Percentiles rank a stretch among this genome's conserved stretches.
phyloP scores from a whole-genome alignment of 2,329 filamentous ascomycete genomes.

The Monascus ruber region DNA sequence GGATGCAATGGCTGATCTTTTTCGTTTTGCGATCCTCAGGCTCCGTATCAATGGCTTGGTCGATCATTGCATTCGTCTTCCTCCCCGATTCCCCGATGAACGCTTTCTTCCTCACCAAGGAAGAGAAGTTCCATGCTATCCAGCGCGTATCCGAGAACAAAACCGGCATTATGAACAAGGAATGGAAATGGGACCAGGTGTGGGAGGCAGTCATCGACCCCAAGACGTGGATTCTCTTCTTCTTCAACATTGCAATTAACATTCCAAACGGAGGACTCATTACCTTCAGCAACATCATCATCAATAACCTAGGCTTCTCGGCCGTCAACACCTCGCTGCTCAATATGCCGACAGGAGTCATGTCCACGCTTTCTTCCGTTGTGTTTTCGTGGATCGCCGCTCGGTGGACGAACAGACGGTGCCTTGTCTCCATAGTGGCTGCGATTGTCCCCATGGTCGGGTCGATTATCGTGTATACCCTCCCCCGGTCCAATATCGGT shows the following conservation, averaged over 20 bases:
- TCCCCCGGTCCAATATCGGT: constrained; percentile 21
- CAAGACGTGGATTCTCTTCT: constrained; percentile 26
- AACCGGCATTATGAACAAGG: constrained; percentile 24
- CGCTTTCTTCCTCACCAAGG: constrained; percentile 46
- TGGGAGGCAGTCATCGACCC: constrained; percentile 22
- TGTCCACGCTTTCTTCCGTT: constrained; percentile 22
- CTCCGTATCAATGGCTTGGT: constrained; percentile 39
- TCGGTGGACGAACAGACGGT: constrained; percentile 17
- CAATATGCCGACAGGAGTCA: constrained; percentile 25
- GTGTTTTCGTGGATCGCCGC: constrained; percentile 19
- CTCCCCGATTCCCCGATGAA: constrained; percentile 30
- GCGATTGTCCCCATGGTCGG: constrained; percentile 20
- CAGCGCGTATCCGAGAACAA: constrained; percentile 26
- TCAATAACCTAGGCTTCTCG: constrained; percentile 27
- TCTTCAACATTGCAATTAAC: constrained; percentile 23
- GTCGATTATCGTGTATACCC: constrained; percentile 16
- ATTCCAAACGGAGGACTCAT: constrained; percentile 28
- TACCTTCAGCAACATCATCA: constrained; percentile 28
- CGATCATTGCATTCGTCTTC: constrained; percentile 36
- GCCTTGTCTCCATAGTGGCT: constrained; percentile 19
- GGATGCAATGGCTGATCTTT: background rate
- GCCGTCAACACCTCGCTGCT: constrained; percentile 24
- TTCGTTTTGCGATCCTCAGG: background rate
- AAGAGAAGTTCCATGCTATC: constrained; percentile 41
- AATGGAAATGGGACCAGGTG: constrained; percentile 19